Evolutionary conservation across 129 eudicot species (phyloP), one percentile per base, ranked within the genome.

Genomic region (Smallanthus sonchifolius): DNA sequence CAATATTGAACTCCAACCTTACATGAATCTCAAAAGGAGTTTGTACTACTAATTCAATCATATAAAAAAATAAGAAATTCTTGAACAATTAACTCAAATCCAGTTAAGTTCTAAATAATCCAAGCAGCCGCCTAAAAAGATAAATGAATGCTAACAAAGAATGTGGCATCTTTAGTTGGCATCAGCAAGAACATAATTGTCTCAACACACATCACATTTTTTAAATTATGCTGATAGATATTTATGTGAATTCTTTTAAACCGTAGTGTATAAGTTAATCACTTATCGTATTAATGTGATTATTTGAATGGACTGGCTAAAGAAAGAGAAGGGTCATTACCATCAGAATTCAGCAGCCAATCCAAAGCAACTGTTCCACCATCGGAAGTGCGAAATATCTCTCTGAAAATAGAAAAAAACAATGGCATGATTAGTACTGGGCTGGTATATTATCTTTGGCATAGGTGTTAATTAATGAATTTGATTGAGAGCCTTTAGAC

Each of bases 301-400:
- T 35, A 24, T 47, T 36, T 59, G 19, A 60, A 72, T 71, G 10
- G 60, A 65, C 35, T 59, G 52, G 24, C 24, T 15, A 36, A 30
- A 38, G 54, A 70, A 70, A 73, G 54, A 56, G 32, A 39, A 56
- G 45, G 17, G 75, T 42, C 37, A 57, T 73, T 83, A 92, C 97
- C 96, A 65, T 87, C 85, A 34, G 73, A 75, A 73, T 45, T 76
- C 75, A 75, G 69, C 70, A 87, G 76, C 97, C 99, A 95, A 75
- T 95, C 99, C 83, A 95, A 75, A 36, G 97, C 99, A 67, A 95
- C 19, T 3, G 94, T 95, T 81, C 99, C 99, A 72, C 97, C 99
- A 87, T 95, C 99, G 1, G 93, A 75, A 42, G 93, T 78, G 55
- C 28, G 78, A 79, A 85, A 91, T 24, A 95, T 65, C 75, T 91